These are phyloP conservation scores for Nothophoma quercina DNA, from an alignment of 2,329 filamentous ascomycete species.

Conservation along the genomic window DNA sequence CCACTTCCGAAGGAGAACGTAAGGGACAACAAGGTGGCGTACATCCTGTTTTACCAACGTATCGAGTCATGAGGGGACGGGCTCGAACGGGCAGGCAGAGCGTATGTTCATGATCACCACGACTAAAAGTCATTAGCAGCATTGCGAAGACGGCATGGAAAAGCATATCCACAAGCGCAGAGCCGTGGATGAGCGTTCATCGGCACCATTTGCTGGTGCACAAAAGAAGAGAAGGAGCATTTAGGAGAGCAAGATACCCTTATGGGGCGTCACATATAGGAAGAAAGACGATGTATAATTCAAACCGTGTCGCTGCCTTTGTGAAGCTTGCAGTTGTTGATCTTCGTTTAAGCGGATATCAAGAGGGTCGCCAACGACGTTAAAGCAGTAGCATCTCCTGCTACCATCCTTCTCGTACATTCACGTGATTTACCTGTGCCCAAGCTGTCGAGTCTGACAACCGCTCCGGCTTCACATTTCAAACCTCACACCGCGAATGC, in stretches of 20 bases:
- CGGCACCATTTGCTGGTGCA: conserved; percentile 10
- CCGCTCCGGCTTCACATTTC: too few relatives aligned
- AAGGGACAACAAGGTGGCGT: conserved; percentile 96
- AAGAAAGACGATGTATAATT: conserved; percentile 14
- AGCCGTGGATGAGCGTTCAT: conserved; percentile 21
- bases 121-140: conserved; percentile 21
- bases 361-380: too few relatives aligned
- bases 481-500: too few relatives aligned
- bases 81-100: conserved; percentile 7
- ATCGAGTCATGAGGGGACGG: conserved; percentile 54
- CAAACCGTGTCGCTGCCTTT: neutral
- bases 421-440: too few relatives aligned
- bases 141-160: conserved; percentile 16
- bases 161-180: conserved; percentile 20
- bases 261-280: conserved; percentile 2
- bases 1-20: conserved; percentile 63
- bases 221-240: conserved; percentile 12
- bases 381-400: too few relatives aligned
- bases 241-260: conserved; percentile 11
- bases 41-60: conserved; percentile 93
- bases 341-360: too few relatives aligned
- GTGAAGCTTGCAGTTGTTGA: neutral
- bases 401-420: too few relatives aligned
- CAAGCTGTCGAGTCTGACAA: too few relatives aligned
- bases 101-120: conserved; percentile 14